Evolutionary conservation across 305 asterid genomes (phyloP).

Genomic region (Rubia peregrina): DNA sequence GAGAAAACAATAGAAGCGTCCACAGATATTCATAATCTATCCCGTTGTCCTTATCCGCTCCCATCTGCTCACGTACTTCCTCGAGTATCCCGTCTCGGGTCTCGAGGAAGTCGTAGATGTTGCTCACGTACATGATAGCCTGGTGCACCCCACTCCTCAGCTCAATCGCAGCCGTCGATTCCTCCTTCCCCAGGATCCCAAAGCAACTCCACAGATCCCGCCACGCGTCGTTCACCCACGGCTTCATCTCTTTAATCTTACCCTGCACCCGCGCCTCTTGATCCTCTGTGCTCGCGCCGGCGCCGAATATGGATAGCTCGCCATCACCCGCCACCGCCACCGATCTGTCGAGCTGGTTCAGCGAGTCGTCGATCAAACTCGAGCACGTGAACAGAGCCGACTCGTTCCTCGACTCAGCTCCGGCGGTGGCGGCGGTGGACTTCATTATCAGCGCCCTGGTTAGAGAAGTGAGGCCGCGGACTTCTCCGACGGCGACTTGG

Average conservation of each 20-base stretch:
- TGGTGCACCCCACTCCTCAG: conserved; percentile 10
- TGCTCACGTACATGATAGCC: conserved; percentile 10
- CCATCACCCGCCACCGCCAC: conserved; percentile 14
- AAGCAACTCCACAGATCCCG: conserved; percentile 14
- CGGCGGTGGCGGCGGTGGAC: not conserved
- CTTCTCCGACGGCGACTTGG: not conserved
- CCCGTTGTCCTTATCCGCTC: not conserved
- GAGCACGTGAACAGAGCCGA: conserved; percentile 23
- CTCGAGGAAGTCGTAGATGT: conserved; percentile 12
- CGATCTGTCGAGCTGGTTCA: conserved; percentile 24
- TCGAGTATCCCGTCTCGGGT: not conserved
- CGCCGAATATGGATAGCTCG: not conserved
- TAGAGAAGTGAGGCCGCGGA: conserved; percentile 4
- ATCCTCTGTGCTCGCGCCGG: not conserved
- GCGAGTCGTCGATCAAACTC: conserved; percentile 25
- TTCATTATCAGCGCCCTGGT: conserved; percentile 14
- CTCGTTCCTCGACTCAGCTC: conserved; percentile 12
- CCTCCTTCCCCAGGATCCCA: conserved; percentile 6
- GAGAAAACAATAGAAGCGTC: conserved; percentile 22
- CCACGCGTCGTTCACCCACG: conserved; percentile 9
- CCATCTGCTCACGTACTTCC: not conserved
- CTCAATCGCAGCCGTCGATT: conserved; percentile 17
- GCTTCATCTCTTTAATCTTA: not conserved
- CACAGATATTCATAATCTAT: not conserved
- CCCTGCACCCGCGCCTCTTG: not conserved